phyloP scores from a whole-genome alignment of 2,329 filamentous ascomycete species.

The Phaeophleospora eucalypticola region DNA sequence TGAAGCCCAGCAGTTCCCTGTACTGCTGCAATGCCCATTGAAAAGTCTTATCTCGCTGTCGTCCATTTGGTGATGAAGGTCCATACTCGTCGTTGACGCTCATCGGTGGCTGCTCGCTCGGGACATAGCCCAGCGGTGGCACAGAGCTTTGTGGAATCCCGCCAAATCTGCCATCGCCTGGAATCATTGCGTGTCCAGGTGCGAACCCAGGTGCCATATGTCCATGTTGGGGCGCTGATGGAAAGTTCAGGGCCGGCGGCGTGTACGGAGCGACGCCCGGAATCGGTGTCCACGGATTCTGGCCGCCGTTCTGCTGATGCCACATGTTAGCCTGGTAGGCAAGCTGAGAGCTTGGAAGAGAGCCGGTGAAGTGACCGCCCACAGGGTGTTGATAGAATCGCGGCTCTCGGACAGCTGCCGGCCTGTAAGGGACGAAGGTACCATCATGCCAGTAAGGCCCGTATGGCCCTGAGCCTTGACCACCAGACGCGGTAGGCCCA shows the following conservation, averaged over 20 bases:
- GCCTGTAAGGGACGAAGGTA: conserved; percentile 57
- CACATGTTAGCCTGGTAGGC: conserved; percentile 19
- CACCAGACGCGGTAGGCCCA: conserved; percentile 56
- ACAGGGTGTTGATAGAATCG: conserved; percentile 37
- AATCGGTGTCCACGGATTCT: conserved; percentile 11
- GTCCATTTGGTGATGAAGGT: conserved; percentile 39
- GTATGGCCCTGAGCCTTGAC: conserved; percentile 52
- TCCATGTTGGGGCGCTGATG: neutral
- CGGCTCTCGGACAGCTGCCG: conserved; percentile 54
- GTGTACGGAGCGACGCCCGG: conserved; percentile 10
- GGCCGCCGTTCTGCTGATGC: conserved; percentile 19
- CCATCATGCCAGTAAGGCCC: conserved; percentile 63
- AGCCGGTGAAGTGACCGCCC: conserved; percentile 13
- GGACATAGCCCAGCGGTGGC: neutral
- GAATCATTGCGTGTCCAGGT: neutral
- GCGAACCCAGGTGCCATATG: conserved; percentile 1
- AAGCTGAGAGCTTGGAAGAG: conserved; percentile 19
- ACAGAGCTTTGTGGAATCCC: neutral
- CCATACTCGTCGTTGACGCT: conserved; percentile 35
- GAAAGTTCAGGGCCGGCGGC: conserved; percentile 7
- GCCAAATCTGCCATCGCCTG: neutral
- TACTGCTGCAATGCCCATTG: conserved; percentile 46
- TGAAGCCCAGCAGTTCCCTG: conserved; percentile 45
- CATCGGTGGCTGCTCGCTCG: neutral
- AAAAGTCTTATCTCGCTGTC: conserved; percentile 44